A percentile compares a stretch with the other conserved stretches of the same genome.
phyloP scores from a whole-genome alignment of 2,329 filamentous ascomycete genomes.

The Microdochium bolleyi region DNA sequence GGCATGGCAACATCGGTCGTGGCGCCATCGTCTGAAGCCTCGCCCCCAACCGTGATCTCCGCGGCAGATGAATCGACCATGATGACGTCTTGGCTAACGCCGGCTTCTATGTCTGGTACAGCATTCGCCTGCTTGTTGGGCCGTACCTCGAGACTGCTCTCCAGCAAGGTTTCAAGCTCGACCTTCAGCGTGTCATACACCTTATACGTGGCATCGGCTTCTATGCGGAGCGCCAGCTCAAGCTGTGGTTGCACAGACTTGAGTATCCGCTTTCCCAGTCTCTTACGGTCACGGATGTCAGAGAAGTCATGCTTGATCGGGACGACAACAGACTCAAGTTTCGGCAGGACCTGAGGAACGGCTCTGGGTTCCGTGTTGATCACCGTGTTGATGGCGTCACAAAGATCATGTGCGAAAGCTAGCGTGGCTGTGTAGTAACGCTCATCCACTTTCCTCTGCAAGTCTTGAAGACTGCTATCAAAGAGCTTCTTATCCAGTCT shows the following conservation, averaged over 20 bases:
- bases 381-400: conserved; percentile 41
- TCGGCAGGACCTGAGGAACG: conserved; percentile 13
- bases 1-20: conserved; percentile 25
- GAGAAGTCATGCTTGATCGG: conserved; percentile 44
- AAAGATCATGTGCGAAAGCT: conserved; percentile 48
- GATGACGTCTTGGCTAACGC: conserved; percentile 35
- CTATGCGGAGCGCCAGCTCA: conserved; percentile 68
- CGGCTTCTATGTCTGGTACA: conserved; percentile 28
- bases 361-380: conserved; percentile 35
- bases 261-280: conserved; percentile 82
- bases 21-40: conserved; percentile 17
- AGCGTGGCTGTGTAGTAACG: conserved; percentile 52
- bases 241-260: conserved; percentile 73
- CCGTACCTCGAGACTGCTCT: conserved; percentile 54
- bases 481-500: conserved; percentile 61
- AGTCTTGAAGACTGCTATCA: conserved; percentile 35
- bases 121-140: conserved; percentile 22
- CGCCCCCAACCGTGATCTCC: conserved; percentile 35
- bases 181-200: conserved; percentile 61
- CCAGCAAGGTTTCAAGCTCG: conserved; percentile 67
- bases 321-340: conserved; percentile 29
- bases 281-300: conserved; percentile 75
- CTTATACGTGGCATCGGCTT: conserved; percentile 71
- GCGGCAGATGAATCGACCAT: conserved; percentile 41
- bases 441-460: conserved; percentile 44